These are phyloP conservation scores for Astrothelium subdiscretum DNA, from an alignment of 495 filamentous ascomycete species.

Conservation along the genomic window DNA sequence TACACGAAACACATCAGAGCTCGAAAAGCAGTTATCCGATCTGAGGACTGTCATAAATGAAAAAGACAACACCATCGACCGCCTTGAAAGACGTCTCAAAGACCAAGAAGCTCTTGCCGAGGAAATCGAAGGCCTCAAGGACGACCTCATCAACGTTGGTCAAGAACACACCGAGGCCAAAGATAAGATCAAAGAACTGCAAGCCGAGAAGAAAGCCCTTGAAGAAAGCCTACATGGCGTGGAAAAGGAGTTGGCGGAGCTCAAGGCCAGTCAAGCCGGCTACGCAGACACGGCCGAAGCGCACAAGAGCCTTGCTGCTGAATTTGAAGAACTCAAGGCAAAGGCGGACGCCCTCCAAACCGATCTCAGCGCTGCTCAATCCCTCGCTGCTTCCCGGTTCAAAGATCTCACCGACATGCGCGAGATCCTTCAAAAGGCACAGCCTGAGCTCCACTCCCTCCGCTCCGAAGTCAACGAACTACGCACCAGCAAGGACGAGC, in stretches of 20 bases:
- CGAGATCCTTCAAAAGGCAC: constrained; percentile 67
- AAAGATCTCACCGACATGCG: constrained; percentile 74
- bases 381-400: constrained; percentile 74
- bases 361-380: constrained; percentile 74
- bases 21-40: neutral
- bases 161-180: constrained; percentile 75
- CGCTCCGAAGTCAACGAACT: constrained; percentile 64
- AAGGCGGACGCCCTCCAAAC: constrained; percentile 61
- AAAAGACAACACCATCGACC: constrained; percentile 60
- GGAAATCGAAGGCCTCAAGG: constrained; percentile 73
- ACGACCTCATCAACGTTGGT: constrained; percentile 63
- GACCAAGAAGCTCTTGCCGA: constrained; percentile 71
- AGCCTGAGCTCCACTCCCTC: constrained; percentile 70
- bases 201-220: constrained; percentile 42
- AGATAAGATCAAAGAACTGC: constrained; percentile 59
- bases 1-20: neutral
- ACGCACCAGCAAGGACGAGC: constrained; percentile 57
- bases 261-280: constrained; percentile 42
- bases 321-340: constrained; percentile 64
- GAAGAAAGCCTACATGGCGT: constrained; percentile 14
- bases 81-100: constrained; percentile 52
- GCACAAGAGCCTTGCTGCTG: constrained; percentile 48
- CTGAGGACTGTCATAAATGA: constrained; percentile 53
- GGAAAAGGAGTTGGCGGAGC: constrained; percentile 30
- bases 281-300: constrained; percentile 42